Evolutionary conservation across 2,329 filamentous ascomycete species (phyloP).

Genomic region (Aspergillus awamori): DNA sequence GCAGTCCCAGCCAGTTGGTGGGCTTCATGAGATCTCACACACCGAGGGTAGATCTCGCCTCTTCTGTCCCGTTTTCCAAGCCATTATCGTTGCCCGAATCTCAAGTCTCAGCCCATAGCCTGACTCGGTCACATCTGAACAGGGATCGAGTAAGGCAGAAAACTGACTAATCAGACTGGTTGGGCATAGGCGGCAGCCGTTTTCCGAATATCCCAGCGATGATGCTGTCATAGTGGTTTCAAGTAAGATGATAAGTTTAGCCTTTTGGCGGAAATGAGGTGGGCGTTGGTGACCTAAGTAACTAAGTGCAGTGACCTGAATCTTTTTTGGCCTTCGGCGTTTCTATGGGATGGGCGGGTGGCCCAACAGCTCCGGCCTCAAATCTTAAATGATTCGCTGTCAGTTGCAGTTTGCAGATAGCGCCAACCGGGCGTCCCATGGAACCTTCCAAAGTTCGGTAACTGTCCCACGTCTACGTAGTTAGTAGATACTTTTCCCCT

Average conservation of each 20-base stretch:
- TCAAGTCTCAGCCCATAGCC: background rate
- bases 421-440: conserved; percentile 4
- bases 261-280: background rate
- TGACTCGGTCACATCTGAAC: conserved; percentile 1
- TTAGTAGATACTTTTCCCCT: background rate
- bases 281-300: conserved; percentile 1
- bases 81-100: background rate
- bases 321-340: background rate
- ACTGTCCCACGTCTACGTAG: background rate
- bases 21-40: background rate
- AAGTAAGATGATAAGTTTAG: conserved; percentile 6
- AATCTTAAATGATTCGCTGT: conserved; percentile 4
- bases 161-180: conserved; percentile 5
- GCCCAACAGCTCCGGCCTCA: background rate
- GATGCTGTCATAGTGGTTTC: conserved; percentile 10
- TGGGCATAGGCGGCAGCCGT: background rate
- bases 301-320: background rate
- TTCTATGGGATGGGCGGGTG: background rate
- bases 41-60: background rate
- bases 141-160: conserved; percentile 14
- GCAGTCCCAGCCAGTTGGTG: conserved; percentile 3
- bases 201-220: background rate
- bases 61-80: conserved; percentile 2
- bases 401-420: background rate
- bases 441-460: conserved; percentile 6